phyloP scores from a whole-genome alignment of 306 rosid species.

The Calophaca sinica region DNA sequence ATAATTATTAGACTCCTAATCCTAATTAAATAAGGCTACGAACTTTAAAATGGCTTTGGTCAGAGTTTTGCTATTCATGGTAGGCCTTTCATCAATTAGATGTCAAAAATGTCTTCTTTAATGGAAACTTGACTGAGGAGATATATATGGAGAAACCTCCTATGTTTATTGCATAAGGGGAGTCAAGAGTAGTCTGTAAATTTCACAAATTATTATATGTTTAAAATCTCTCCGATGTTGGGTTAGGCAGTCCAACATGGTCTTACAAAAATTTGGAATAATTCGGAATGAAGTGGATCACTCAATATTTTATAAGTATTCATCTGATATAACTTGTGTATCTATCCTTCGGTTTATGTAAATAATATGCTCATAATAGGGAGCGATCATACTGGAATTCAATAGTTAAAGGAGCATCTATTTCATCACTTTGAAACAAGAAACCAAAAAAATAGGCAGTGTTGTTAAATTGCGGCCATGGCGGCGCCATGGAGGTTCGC shows the following conservation, averaged over 20 bases:
- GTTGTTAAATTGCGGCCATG: too few relatives aligned
- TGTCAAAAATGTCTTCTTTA: neutral
- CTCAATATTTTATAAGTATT: neutral
- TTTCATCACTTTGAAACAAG: neutral
- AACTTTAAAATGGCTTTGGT: slow-evolving; percentile 11
- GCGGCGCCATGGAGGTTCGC: too few relatives aligned
- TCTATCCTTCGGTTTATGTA: neutral
- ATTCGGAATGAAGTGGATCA: neutral
- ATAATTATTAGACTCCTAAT: neutral
- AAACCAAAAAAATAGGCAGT: too few relatives aligned
- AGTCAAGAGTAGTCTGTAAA: neutral
- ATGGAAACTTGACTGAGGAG: neutral
- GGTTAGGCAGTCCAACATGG: neutral
- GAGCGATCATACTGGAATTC: neutral
- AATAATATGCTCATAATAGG: too few relatives aligned
- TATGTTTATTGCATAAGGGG: neutral
- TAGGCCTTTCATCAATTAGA: neutral
- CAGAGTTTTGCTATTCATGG: neutral
- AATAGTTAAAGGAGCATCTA: neutral
- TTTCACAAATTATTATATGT: neutral
- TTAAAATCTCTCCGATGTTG: neutral
- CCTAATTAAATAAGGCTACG: neutral
- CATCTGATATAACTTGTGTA: neutral
- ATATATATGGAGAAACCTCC: neutral
- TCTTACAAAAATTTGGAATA: neutral